Base-by-base conservation (phyloP, 768 basidiomycete genomes). In the Boletales sp. region DNA sequence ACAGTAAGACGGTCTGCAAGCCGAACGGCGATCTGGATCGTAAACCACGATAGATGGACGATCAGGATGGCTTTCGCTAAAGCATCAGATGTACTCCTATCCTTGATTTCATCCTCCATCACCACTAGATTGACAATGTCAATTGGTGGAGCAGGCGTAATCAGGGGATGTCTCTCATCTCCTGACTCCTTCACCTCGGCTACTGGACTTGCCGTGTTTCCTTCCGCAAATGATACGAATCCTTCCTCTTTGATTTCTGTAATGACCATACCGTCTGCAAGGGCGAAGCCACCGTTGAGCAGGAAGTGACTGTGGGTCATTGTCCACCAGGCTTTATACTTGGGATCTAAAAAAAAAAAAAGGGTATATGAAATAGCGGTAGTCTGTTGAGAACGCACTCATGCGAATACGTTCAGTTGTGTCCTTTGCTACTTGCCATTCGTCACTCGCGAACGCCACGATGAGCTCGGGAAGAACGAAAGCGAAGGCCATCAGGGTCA, bases 1-100 rank as follows among this genome's bases (percentile, higher is more conserved):
- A 44, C 37, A 8, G 37, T n/a, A 13, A 50, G 43, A 6, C 37
- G 37, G 30, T 40, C 19, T 12, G 11, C 34, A 19, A 42, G 27
- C 35, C 34, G 47, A 8, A 36, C 41, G 5, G 43, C 11, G 10
- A 49, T 18, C 24, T 49, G 29, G 36, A 14, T 21, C 3, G 11
- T 19, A 6, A 49, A 49, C 48, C 48, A 49, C 5, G 30, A 44
- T 5, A 50, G 38, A 7, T 45, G 49, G 27, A 34, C 21, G n/a
- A 40, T 15, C 14, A 50, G 43, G n/a, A 50, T 27, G 3, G 4
- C 17, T 14, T 34, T 45, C 3, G 15, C 21, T 15, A 50, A 17
- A 17, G 8, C 30, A 13, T 50, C 49, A 12, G 49, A 40, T 5
- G 21, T 9, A 6, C 43, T 34, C 29, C 21, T 43, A 13, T 50